These are phyloP conservation scores for Larix kaempferi DNA, from an alignment of 75 land plant species.

Conservation along the genomic window DNA sequence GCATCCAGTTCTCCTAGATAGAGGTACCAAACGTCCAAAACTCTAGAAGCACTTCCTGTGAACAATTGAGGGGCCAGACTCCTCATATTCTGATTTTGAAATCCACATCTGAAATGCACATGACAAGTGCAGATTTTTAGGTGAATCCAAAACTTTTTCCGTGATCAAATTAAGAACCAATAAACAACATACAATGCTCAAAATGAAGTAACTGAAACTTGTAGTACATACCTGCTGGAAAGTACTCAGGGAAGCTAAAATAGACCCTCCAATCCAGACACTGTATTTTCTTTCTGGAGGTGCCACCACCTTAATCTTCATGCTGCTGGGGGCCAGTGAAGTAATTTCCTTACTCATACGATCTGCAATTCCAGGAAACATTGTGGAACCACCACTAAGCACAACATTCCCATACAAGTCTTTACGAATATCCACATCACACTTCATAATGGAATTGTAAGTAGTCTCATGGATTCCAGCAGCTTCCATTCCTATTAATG, in stretches of 20 bases:
- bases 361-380: constrained; percentile 78
- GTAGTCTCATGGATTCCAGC: constrained; percentile 69
- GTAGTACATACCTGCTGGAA: constrained; percentile 52
- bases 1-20: neutral
- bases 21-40: constrained; percentile 2
- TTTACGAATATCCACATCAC: constrained; percentile 70
- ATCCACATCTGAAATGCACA: constrained; percentile 37
- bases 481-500: constrained; percentile 71
- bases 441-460: constrained; percentile 72
- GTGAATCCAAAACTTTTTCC: neutral
- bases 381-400: constrained; percentile 72
- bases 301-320: constrained; percentile 73
- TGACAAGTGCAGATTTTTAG: neutral
- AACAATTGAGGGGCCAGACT: constrained; percentile 17
- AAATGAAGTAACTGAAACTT: neutral
- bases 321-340: constrained; percentile 65
- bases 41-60: constrained; percentile 42
- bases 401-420: constrained; percentile 69
- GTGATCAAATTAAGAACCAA: neutral
- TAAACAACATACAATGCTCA: neutral
- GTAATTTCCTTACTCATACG: constrained; percentile 78
- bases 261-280: constrained; percentile 81
- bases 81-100: constrained; percentile 39
- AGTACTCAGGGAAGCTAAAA: constrained; percentile 58
- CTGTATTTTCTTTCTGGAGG: constrained; percentile 74